Conservation (phyloP, 208 protist genomes). For the Crithidia mellificae region DNA sequence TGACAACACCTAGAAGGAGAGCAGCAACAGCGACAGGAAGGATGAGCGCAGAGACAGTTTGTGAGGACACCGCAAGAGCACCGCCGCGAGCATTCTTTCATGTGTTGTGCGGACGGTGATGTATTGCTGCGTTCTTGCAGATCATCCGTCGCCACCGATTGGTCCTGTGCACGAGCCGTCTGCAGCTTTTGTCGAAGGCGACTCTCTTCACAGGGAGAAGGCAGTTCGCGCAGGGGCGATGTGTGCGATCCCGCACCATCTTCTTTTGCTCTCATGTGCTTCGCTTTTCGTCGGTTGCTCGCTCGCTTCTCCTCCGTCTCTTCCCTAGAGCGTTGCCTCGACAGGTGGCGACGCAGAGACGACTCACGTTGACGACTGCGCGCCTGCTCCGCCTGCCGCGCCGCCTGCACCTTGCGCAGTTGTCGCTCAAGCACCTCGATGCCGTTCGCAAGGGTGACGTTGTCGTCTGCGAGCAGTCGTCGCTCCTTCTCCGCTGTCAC, state of each 20-base stretch:
- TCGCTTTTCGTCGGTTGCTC: too few relatives aligned
- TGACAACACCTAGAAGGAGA: too few relatives aligned
- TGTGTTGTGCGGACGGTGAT: too few relatives aligned
- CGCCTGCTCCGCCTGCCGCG: not conserved
- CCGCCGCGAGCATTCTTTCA: too few relatives aligned
- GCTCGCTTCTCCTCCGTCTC: not conserved
- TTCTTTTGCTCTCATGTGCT: not conserved
- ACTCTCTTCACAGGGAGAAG: not conserved
- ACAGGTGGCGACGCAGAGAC: not conserved
- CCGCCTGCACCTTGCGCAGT: slow-evolving; percentile 16
- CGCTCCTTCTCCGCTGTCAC: slow-evolving; percentile 26
- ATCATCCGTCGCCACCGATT: not conserved
- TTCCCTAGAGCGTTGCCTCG: not conserved
- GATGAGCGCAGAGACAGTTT: too few relatives aligned
- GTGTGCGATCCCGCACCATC: not conserved
- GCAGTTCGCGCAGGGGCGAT: not conserved
- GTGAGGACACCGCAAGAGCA: too few relatives aligned
- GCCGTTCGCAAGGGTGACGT: slow-evolving; percentile 39
- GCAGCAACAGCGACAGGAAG: slow-evolving; percentile 4
- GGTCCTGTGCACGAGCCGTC: slow-evolving; percentile 13
- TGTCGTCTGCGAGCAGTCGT: slow-evolving; percentile 34
- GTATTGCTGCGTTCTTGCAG: not conserved
- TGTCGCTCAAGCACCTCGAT: slow-evolving; percentile 30
- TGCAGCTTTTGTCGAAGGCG: slow-evolving; percentile 10
- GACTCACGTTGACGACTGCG: not conserved